Conservation (phyloP, 345 rosid genomes). For the Erucastrum elatum region DNA sequence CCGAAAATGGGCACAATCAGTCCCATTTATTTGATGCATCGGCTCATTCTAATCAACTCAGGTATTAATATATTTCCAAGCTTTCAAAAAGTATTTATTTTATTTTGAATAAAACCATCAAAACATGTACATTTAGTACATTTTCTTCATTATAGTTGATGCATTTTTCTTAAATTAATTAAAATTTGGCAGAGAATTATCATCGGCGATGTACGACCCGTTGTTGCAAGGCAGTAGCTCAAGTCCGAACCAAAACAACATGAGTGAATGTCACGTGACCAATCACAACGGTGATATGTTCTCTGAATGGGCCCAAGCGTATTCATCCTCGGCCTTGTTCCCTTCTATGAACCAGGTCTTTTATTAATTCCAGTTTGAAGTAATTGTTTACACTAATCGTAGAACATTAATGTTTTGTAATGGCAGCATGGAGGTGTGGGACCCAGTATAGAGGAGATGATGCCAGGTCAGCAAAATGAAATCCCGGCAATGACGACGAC, state of each 20-base stretch:
- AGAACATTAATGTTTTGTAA: background rate
- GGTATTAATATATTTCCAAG: slow-evolving; percentile 9
- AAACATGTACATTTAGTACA: background rate
- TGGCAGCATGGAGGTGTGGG: slow-evolving; percentile 34
- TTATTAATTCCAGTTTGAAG: background rate
- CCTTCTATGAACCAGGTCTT: slow-evolving; percentile 45
- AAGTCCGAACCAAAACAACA: slow-evolving; percentile 42
- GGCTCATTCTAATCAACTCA: slow-evolving; percentile 44
- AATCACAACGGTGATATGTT: slow-evolving; percentile 43
- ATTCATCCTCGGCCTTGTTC: slow-evolving; percentile 44
- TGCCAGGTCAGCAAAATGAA: slow-evolving; percentile 37
- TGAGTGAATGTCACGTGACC: slow-evolving; percentile 45
- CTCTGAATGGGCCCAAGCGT: slow-evolving; percentile 48
- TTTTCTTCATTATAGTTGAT: background rate
- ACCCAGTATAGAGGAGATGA: slow-evolving; percentile 33
- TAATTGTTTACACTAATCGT: background rate
- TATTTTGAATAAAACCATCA: background rate
- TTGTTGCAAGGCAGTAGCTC: slow-evolving; percentile 46
- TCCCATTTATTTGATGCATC: slow-evolving; percentile 54
- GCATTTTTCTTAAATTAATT: background rate
- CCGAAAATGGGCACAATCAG: slow-evolving; percentile 43
- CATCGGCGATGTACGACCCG: slow-evolving; percentile 46
- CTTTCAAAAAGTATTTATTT: background rate
- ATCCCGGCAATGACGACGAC: slow-evolving; percentile 1
- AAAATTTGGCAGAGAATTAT: slow-evolving; percentile 33